Conservation (phyloP, 2,329 filamentous ascomycete genomes). For the Fusarium aywerte region DNA sequence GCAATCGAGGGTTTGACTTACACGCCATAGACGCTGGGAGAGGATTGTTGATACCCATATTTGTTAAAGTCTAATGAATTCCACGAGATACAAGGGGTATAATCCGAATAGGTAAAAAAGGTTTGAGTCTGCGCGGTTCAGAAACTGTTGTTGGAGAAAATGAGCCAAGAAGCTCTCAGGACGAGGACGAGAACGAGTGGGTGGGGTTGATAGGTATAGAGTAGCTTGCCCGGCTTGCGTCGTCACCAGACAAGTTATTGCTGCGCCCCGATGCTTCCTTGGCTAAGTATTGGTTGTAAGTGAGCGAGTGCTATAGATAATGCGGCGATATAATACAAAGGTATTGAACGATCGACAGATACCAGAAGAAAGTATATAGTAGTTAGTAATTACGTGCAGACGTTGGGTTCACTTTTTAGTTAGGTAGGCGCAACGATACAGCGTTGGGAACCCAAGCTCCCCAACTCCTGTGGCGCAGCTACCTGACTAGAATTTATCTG, state of each 20-base stretch:
- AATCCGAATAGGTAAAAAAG: not conserved
- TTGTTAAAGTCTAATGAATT: constrained; percentile 5
- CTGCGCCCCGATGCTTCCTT: constrained; percentile 35
- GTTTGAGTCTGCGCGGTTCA: not conserved
- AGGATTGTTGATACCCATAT: constrained; percentile 74
- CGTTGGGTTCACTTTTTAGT: constrained; percentile 6
- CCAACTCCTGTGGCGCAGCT: constrained; percentile 33
- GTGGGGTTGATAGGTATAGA: constrained; percentile 36
- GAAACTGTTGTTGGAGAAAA: constrained; percentile 21
- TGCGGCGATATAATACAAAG: constrained; percentile 7
- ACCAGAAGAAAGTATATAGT: not conserved
- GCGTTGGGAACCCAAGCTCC: constrained; percentile 2
- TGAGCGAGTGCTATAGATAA: constrained; percentile 3
- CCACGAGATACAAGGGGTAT: not conserved
- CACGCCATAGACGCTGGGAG: constrained; percentile 74
- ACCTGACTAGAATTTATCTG: not conserved
- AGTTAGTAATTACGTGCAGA: constrained; percentile 1
- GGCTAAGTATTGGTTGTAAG: constrained; percentile 18
- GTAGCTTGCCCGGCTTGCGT: constrained; percentile 25
- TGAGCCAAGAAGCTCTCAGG: constrained; percentile 36
- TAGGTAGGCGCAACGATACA: constrained; percentile 9
- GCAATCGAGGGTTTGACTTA: constrained; percentile 57
- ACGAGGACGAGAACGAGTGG: constrained; percentile 20
- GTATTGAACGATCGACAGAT: constrained; percentile 8
- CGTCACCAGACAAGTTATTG: constrained; percentile 35